A percentile compares a stretch with the other conserved stretches of the same genome.
phyloP scores from a whole-genome alignment of 345 rosid genomes.

The Arabidopsis arenosa region DNA sequence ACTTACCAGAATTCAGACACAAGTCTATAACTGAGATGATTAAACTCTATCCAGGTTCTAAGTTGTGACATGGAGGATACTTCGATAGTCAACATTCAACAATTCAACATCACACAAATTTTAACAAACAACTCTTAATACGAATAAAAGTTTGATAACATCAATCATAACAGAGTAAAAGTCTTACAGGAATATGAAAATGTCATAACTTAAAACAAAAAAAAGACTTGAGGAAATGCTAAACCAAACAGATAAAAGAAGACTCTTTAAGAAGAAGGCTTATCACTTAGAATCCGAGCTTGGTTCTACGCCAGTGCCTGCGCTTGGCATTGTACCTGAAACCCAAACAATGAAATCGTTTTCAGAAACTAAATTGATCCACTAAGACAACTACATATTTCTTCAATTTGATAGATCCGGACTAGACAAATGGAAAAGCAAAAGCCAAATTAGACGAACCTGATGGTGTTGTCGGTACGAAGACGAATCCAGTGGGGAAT shows the following conservation, averaged over 20 bases:
- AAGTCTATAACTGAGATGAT: background rate
- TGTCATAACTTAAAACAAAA: conserved; percentile 20
- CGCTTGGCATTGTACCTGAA: conserved; percentile 77
- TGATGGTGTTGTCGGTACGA: conserved; percentile 71
- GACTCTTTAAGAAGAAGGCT: background rate
- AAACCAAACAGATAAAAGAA: conserved; percentile 19
- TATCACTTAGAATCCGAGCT: conserved; percentile 53
- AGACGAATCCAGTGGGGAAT: conserved; percentile 80
- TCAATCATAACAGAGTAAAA: background rate
- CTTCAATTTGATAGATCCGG: background rate
- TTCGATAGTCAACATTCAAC: no score
- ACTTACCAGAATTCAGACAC: background rate
- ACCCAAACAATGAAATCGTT: background rate
- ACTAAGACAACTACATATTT: background rate
- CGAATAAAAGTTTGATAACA: conserved; percentile 11
- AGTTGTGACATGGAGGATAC: background rate
- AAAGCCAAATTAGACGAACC: conserved; percentile 29
- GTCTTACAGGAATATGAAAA: conserved; percentile 32
- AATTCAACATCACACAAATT: background rate
- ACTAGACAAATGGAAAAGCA: background rate
- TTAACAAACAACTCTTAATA: background rate
- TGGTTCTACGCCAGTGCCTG: conserved; percentile 80
- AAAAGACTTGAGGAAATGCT: conserved; percentile 16
- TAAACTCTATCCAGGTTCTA: background rate
- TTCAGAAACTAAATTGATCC: background rate